phyloP scores from a whole-genome alignment of 495 filamentous ascomycete genomes.

The Xylaria scruposa region DNA sequence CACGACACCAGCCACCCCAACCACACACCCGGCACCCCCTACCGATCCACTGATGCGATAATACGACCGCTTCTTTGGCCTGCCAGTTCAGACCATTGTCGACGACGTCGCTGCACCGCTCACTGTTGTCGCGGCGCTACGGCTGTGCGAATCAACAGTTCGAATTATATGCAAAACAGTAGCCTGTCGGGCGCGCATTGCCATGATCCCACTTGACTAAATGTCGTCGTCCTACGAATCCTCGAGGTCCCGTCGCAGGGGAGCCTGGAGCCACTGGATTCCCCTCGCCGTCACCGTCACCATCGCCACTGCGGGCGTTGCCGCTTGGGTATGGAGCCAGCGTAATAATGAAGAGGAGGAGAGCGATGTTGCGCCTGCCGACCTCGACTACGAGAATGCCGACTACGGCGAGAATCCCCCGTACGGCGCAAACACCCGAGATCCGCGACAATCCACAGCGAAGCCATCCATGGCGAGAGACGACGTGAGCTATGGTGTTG shows the following conservation, averaged over 20 bases:
- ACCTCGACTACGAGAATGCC: constrained; percentile 58
- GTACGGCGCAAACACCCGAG: constrained; percentile 54
- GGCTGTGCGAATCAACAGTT: not conserved
- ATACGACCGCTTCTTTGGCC: constrained; percentile 11
- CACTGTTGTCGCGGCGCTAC: not conserved
- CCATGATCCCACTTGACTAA: constrained; percentile 46
- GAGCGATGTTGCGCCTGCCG: constrained; percentile 43
- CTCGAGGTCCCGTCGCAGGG: constrained; percentile 68
- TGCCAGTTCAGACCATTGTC: not conserved
- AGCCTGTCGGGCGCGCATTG: constrained; percentile 36
- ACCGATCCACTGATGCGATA: constrained; percentile 7
- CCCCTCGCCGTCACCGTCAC: constrained; percentile 84
- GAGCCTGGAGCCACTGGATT: constrained; percentile 81
- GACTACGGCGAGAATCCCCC: constrained; percentile 60
- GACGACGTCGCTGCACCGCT: constrained; percentile 11
- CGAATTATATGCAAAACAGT: constrained; percentile 19
- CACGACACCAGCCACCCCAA: constrained; percentile 26
- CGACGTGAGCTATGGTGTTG: constrained; percentile 46
- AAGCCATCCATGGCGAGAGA: constrained; percentile 40
- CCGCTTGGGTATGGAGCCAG: constrained; percentile 93
- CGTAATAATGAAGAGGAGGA: constrained; percentile 69
- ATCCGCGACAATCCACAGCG: constrained; percentile 42
- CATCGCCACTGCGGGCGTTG: constrained; percentile 81
- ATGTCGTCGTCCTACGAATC: constrained; percentile 83
- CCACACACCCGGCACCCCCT: constrained; percentile 10